phyloP scores from a whole-genome alignment of 192 early-diverging fungal genomes.

The Chytriomyces sp. region DNA sequence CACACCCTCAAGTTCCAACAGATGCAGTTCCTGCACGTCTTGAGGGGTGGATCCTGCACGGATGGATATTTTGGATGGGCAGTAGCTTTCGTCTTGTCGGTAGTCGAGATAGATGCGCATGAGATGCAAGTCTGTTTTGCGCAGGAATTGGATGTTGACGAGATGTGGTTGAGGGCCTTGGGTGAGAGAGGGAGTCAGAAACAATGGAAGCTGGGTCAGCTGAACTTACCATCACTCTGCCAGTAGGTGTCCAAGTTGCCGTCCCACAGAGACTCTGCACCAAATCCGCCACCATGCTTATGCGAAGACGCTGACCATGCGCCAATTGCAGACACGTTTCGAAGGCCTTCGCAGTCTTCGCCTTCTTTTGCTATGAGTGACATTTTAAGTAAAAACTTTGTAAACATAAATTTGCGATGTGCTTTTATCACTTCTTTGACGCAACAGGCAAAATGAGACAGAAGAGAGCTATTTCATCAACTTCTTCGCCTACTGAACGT shows the following conservation, averaged over 20 bases:
- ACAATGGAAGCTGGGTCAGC: constrained; percentile 36
- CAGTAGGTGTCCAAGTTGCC: constrained; percentile 75
- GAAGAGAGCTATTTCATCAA: constrained; percentile 6
- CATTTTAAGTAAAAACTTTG: no score
- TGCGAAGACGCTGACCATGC: constrained; percentile 72
- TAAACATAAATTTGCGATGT: no score
- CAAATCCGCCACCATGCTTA: constrained; percentile 58
- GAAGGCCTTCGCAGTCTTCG: constrained; percentile 12
- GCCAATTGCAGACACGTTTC: constrained; percentile 69
- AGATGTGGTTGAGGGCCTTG: constrained; percentile 74
- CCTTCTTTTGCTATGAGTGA: no score
- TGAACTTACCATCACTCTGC: constrained; percentile 57
- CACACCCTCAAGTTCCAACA: constrained; percentile 27
- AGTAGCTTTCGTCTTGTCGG: constrained; percentile 84
- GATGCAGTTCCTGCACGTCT: constrained; percentile 64
- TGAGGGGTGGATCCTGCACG: constrained; percentile 69
- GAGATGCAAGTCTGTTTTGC: constrained; percentile 65
- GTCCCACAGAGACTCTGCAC: constrained; percentile 69
- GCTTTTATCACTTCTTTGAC: no score
- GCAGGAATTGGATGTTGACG: constrained; percentile 74
- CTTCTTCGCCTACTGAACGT: constrained; percentile 36
- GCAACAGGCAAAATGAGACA: no score
- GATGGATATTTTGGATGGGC: constrained; percentile 68
- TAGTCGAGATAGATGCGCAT: constrained; percentile 65
- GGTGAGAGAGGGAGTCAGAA: constrained; percentile 7